phyloP scores from a whole-genome alignment of 139 green algal species.

The Desmodesmus armatus region DNA sequence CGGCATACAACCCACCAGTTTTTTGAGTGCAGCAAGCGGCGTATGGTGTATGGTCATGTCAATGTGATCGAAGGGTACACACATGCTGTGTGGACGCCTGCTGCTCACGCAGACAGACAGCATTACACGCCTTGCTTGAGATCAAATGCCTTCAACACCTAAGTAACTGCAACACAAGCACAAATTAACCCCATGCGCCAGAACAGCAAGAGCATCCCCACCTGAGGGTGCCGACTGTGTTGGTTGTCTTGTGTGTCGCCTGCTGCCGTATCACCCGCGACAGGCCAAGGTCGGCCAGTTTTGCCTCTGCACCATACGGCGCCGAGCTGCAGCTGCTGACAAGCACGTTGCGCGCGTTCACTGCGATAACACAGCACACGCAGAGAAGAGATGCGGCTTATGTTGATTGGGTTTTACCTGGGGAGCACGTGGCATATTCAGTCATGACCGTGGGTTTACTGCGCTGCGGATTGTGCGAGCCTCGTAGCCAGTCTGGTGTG shows the following conservation, averaged over 20 bases:
- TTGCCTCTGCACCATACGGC: background rate
- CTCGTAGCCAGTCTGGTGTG: too few species aligned
- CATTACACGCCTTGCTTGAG: background rate
- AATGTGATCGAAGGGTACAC: background rate
- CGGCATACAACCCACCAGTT: background rate
- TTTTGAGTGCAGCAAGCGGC: too few species aligned
- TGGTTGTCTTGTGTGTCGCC: conserved; percentile 30
- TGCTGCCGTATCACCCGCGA: conserved; percentile 8
- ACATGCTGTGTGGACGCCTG: background rate
- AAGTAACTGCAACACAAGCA: background rate
- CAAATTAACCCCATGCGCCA: background rate
- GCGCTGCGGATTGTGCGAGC: too few species aligned
- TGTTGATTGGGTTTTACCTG: too few species aligned
- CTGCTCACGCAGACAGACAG: background rate
- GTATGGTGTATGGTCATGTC: too few species aligned
- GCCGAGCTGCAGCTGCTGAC: conserved; percentile 15
- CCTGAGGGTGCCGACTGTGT: background rate
- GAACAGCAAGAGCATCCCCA: background rate
- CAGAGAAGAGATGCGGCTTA: too few species aligned
- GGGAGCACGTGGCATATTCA: too few species aligned
- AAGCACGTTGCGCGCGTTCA: conserved; percentile 39
- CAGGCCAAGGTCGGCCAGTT: conserved; percentile 33
- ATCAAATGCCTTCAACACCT: background rate
- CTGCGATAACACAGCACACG: too few species aligned
- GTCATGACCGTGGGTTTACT: too few species aligned